Conservation (phyloP, 768 basidiomycete species). For the Tubosaeta sp. region DNA sequence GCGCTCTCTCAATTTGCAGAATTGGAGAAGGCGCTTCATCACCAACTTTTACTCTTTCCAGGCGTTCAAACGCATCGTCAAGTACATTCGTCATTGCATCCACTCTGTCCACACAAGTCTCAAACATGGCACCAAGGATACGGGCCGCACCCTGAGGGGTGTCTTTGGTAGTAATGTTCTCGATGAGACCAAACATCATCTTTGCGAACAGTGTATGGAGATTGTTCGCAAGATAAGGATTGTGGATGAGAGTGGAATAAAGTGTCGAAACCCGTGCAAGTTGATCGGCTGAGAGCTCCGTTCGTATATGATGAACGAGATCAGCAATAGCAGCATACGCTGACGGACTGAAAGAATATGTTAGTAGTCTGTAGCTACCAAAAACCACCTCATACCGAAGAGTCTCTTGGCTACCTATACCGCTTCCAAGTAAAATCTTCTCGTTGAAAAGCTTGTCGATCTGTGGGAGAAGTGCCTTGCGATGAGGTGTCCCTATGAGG, state of each 20-base stretch:
- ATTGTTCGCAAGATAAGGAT: conserved; percentile 71
- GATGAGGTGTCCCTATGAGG: conserved; percentile 72
- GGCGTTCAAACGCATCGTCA: conserved; percentile 41
- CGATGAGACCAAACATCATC: conserved; percentile 86
- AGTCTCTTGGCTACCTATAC: conserved; percentile 80
- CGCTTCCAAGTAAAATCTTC: conserved; percentile 79
- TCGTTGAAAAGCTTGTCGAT: conserved; percentile 91
- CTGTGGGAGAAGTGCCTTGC: conserved; percentile 73
- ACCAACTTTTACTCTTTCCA: conserved; percentile 42
- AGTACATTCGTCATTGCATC: conserved; percentile 71
- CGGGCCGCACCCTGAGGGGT: conserved; percentile 61
- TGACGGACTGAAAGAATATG: conserved; percentile 48
- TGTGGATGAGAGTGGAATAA: conserved; percentile 87
- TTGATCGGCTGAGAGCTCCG: conserved; percentile 73
- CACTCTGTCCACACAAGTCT: conserved; percentile 80
- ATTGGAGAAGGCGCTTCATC: conserved; percentile 45
- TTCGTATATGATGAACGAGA: conserved; percentile 86
- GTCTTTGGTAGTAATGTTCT: conserved; percentile 75
- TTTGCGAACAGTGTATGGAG: conserved; percentile 91
- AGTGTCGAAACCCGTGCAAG: conserved; percentile 74
- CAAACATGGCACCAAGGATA: conserved; percentile 72
- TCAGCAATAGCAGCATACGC: conserved; percentile 90
- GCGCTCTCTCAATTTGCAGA: conserved; percentile 74
- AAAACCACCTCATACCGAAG: conserved; percentile 50
- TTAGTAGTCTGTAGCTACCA: neutral